These are phyloP conservation scores for Alopecurus myosuroides DNA, from an alignment of 176 grass and related monocot species.

Conservation along the genomic window DNA sequence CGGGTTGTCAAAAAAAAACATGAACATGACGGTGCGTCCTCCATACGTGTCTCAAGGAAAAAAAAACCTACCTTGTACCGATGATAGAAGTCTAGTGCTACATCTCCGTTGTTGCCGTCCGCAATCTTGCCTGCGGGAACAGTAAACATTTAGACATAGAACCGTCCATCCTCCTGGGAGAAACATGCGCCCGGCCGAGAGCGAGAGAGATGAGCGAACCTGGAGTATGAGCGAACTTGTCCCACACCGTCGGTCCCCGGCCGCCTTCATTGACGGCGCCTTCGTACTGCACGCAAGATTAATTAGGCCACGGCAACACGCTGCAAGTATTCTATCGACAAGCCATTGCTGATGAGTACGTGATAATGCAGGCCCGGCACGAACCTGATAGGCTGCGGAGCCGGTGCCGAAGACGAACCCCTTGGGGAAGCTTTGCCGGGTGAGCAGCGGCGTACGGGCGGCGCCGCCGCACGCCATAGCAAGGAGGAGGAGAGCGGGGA, in stretches of 20 bases:
- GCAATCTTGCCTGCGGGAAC: neutral
- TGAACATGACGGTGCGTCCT: neutral
- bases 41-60: no score
- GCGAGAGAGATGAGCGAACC: neutral
- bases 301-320: neutral
- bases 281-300: no score
- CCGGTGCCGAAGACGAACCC: no score
- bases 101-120: neutral
- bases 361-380: neutral
- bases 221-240: conserved; percentile 46
- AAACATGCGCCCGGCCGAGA: no score
- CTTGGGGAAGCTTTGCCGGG: no score
- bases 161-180: no score
- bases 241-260: conserved; percentile 48
- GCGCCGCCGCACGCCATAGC: conserved; percentile 8
- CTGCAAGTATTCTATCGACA: neutral
- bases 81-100: neutral
- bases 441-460: conserved; percentile 4
- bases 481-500: neutral
- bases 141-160: no score
- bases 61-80: neutral
- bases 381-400: no score
- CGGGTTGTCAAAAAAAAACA: no score
- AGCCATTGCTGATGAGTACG: neutral
- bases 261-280: conserved; percentile 35